Percentiles rank a stretch among this genome's conserved stretches.
These are phyloP conservation scores for Populus simonii DNA, from an alignment of 345 rosid genomes.

Conservation along the genomic window DNA sequence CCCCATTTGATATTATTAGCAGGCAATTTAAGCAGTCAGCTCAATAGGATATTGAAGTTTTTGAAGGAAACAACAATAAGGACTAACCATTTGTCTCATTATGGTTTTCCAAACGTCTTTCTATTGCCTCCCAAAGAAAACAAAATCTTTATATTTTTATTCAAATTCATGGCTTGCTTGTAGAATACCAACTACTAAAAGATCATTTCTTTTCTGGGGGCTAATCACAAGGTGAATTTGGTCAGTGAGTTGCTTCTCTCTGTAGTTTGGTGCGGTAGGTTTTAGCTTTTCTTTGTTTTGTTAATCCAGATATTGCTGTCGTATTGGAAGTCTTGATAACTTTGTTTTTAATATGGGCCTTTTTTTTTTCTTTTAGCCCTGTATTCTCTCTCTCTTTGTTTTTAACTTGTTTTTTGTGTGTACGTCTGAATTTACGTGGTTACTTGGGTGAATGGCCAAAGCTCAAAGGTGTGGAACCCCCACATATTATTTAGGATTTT, in stretches of 20 bases:
- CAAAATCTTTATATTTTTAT: not conserved
- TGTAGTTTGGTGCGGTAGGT: not conserved
- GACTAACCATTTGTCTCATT: not conserved
- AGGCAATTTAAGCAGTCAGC: not conserved
- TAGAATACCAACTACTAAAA: not conserved
- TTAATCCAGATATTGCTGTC: not conserved
- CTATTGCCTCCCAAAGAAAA: not conserved
- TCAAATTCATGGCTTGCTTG: not conserved
- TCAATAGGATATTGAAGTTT: not conserved
- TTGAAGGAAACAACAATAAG: not conserved
- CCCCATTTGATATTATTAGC: not conserved
- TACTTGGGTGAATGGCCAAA: conserved; percentile 6
- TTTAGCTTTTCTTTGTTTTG: not conserved
- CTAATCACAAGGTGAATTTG: not conserved
- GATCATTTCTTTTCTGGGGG: not conserved
- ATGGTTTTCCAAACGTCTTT: not conserved
- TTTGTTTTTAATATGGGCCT: not conserved
- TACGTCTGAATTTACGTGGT: conserved; percentile 19
- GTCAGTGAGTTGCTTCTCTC: not conserved
- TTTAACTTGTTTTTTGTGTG: conserved; percentile 16
- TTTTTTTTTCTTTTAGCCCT: not conserved
- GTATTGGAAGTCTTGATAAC: too few relatives aligned
- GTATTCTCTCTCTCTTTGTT: not conserved
- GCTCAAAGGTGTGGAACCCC: conserved; percentile 12
- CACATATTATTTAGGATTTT: not conserved